These are phyloP conservation scores for Sporisorium reilianum DNA, from an alignment of 1,284 basidiomycete genomes.

Conservation along the genomic window DNA sequence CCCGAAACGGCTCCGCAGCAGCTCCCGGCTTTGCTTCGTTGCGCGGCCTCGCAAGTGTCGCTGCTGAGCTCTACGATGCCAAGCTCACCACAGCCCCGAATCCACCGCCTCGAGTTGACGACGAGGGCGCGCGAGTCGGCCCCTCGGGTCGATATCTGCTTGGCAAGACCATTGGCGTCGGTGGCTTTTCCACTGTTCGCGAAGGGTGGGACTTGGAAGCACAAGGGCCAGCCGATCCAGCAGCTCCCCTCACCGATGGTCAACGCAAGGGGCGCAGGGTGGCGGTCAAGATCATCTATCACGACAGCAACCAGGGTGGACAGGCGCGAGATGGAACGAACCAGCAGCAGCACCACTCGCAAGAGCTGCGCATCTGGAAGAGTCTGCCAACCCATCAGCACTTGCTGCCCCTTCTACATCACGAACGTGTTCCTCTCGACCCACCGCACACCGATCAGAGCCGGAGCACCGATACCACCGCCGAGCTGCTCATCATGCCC, in stretches of 20 bases:
- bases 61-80: constrained; percentile 36
- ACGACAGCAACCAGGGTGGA: constrained; percentile 13
- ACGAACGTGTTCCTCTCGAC: constrained; percentile 44
- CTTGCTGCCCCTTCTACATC: constrained; percentile 57
- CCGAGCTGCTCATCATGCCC: constrained; percentile 61
- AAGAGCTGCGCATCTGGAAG: constrained; percentile 60
- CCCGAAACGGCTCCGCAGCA: constrained; percentile 27
- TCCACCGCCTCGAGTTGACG: constrained; percentile 41
- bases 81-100: constrained; percentile 24
- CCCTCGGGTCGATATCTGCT: constrained; percentile 75
- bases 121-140: constrained; percentile 56
- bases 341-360: constrained; percentile 18
- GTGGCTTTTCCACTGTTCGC: constrained; percentile 87
- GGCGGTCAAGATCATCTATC: constrained; percentile 60
- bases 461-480: constrained; percentile 6
- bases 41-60: constrained; percentile 46
- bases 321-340: constrained; percentile 4
- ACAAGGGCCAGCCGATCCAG: constrained; percentile 25
- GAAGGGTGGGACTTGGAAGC: constrained; percentile 71
- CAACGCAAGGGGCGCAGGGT: constrained; percentile 38
- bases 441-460: not conserved
- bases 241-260: constrained; percentile 34
- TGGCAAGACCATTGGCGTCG: constrained; percentile 82
- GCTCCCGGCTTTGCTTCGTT: constrained; percentile 29
- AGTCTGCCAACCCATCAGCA: constrained; percentile 53